Evolutionary conservation across 768 basidiomycete species (phyloP).

Genomic region (Russula sp.): DNA sequence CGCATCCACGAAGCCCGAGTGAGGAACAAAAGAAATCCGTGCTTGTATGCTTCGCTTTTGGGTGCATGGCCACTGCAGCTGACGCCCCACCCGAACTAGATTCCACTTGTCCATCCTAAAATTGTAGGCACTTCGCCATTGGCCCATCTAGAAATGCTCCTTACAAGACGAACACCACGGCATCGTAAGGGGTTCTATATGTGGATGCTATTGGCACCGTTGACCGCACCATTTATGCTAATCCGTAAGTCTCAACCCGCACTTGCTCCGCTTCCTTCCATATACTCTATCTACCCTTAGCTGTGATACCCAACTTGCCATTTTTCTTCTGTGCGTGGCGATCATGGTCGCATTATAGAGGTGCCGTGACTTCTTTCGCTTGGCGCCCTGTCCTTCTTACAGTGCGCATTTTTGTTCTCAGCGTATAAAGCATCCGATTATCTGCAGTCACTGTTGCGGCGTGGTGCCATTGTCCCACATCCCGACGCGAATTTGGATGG

Average conservation of each 20-base stretch:
- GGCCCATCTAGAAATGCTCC: conserved; percentile 42
- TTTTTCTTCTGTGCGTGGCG: conserved; percentile 84
- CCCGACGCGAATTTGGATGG: conserved; percentile 47
- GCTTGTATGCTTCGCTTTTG: background rate
- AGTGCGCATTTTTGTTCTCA: conserved; percentile 24
- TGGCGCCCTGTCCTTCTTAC: background rate
- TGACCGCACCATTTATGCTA: conserved; percentile 70
- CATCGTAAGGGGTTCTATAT: conserved; percentile 59
- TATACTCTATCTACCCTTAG: conserved; percentile 30
- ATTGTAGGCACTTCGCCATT: conserved; percentile 30
- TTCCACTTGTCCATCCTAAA: conserved; percentile 50
- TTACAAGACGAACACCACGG: conserved; percentile 48
- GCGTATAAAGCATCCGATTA: conserved; percentile 68
- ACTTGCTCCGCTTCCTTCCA: background rate
- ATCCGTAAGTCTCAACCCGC: conserved; percentile 48
- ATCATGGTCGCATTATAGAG: conserved; percentile 79
- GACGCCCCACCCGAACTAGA: conserved; percentile 33
- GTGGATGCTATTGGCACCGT: conserved; percentile 60
- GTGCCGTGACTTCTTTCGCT: conserved; percentile 29
- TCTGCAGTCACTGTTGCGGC: conserved; percentile 50
- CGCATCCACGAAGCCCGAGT: conserved; percentile 8
- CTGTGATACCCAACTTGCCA: conserved; percentile 75
- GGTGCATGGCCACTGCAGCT: background rate
- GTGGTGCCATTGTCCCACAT: conserved; percentile 49
- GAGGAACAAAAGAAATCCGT: conserved; percentile 18